Evolutionary conservation across 495 filamentous ascomycete genomes (phyloP).

Genomic region (Umbilicaria muhlenbergii): DNA sequence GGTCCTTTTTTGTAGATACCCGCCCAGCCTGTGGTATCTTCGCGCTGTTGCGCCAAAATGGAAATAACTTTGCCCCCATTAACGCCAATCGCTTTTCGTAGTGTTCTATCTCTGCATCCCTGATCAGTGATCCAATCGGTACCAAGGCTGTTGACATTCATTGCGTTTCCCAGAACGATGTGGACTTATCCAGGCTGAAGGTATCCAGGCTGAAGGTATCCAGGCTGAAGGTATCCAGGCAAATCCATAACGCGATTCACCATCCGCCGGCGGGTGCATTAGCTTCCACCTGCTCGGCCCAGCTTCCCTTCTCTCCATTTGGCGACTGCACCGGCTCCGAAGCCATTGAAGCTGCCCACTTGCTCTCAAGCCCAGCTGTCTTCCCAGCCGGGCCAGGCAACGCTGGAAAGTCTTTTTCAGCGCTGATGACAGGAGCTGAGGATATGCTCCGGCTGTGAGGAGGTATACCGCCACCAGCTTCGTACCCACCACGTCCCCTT

Average conservation of each 20-base stretch:
- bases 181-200: too few species aligned
- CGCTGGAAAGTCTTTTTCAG: constrained; percentile 28
- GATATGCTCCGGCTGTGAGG: constrained; percentile 1
- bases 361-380: constrained; percentile 2
- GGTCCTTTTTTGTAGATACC: too few species aligned
- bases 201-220: too few species aligned
- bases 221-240: too few species aligned
- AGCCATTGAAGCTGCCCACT: constrained; percentile 11
- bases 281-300: constrained; percentile 27
- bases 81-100: too few species aligned
- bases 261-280: constrained; percentile 1
- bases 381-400: constrained; percentile 21
- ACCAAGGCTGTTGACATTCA: too few species aligned
- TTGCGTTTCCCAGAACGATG: too few species aligned
- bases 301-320: constrained; percentile 13
- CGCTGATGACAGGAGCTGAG: constrained; percentile 15
- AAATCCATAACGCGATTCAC: neutral
- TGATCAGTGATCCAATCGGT: too few species aligned
- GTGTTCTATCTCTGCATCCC: too few species aligned
- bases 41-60: too few species aligned
- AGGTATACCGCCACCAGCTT: neutral
- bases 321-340: constrained; percentile 1
- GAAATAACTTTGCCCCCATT: too few species aligned
- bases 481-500: constrained; percentile 15
- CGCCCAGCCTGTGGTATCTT: too few species aligned